These are phyloP conservation scores for Aureobasidium leucospermi DNA, from an alignment of 2,329 filamentous ascomycete genomes.

Conservation along the genomic window DNA sequence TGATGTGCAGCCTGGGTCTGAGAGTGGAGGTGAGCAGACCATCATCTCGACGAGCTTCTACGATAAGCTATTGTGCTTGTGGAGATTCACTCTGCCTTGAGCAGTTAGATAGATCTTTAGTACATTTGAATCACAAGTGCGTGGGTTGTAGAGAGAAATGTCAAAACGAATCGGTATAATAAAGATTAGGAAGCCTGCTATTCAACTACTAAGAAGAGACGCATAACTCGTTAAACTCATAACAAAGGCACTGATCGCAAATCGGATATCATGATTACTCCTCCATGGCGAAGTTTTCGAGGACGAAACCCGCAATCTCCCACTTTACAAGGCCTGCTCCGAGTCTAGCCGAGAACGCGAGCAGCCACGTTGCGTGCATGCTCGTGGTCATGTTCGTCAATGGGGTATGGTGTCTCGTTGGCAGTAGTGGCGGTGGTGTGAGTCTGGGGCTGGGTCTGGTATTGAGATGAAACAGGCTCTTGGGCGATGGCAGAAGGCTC, in stretches of 20 bases:
- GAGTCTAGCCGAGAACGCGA: neutral
- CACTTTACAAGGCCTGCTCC: neutral
- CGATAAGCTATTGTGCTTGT: conserved; percentile 62
- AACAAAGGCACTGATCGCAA: conserved; percentile 7
- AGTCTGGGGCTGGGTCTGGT: neutral
- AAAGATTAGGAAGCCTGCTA: conserved; percentile 7
- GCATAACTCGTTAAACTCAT: conserved; percentile 11
- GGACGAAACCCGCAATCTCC: neutral
- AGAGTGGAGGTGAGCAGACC: conserved; percentile 23
- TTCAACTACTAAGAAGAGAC: conserved; percentile 9
- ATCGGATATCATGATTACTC: neutral
- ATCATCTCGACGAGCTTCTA: conserved; percentile 72
- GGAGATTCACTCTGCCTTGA: conserved; percentile 32
- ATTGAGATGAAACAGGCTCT: neutral
- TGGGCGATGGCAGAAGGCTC: neutral
- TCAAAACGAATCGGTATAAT: neutral
- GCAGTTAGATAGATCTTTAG: too few relatives aligned
- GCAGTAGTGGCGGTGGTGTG: neutral
- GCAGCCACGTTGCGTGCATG: neutral
- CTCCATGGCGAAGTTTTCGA: neutral
- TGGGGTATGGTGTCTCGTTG: conserved; percentile 8
- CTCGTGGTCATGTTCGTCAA: neutral
- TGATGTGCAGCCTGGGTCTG: conserved; percentile 49
- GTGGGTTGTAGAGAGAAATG: neutral
- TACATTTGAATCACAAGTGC: neutral